These are phyloP conservation scores for Aspergillus avenaceus DNA, from an alignment of 495 filamentous ascomycete species.

Conservation along the genomic window DNA sequence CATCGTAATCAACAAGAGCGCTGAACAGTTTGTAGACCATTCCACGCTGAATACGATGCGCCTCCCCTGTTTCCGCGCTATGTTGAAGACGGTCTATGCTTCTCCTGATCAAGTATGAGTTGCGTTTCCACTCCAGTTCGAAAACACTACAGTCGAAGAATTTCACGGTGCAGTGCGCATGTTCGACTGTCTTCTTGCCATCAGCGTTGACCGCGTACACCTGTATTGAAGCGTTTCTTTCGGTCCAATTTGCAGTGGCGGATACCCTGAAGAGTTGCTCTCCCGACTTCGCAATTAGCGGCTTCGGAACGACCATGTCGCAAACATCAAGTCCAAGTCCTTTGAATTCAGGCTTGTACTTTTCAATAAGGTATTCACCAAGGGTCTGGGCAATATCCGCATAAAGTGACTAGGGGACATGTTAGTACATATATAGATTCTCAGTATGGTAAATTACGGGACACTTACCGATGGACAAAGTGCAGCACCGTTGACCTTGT, in stretches of 20 bases:
- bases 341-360: conserved; percentile 49
- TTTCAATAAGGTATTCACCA: conserved; percentile 62
- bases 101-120: conserved; percentile 9
- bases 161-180: background rate
- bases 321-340: conserved; percentile 57
- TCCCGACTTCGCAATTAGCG: conserved; percentile 58
- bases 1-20: conserved; percentile 59
- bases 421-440: conserved; percentile 6
- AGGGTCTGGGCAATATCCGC: conserved; percentile 76
- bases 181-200: background rate
- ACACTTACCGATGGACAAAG: conserved; percentile 50
- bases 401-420: conserved; percentile 51
- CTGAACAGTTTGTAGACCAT: conserved; percentile 68
- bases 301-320: conserved; percentile 65
- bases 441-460: background rate
- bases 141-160: background rate
- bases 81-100: conserved; percentile 42
- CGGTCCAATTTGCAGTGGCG: background rate
- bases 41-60: conserved; percentile 27
- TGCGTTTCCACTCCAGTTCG: background rate
- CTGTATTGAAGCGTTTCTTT: background rate
- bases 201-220: background rate
- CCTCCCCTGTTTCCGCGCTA: conserved; percentile 8
- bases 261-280: conserved; percentile 44
- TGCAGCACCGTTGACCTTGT: conserved; percentile 63